A percentile compares a stretch with the other conserved stretches of the same genome.
Conservation (phyloP, 1,284 basidiomycete genomes). For the Exobasidium cylindrosporum region DNA sequence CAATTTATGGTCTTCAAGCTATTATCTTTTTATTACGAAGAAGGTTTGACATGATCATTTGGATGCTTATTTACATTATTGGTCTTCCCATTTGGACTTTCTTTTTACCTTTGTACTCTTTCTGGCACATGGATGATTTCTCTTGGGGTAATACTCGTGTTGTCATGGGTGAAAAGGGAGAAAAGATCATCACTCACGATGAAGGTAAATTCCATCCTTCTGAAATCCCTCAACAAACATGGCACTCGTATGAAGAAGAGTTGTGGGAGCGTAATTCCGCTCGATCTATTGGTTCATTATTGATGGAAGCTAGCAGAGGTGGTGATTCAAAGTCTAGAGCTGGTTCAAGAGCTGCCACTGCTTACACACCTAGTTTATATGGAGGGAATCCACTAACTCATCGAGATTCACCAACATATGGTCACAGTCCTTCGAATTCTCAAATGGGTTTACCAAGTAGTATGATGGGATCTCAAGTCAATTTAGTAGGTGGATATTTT, state of each 20-base stretch:
- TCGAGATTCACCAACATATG: slow-evolving; percentile 21
- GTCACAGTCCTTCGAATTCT: slow-evolving; percentile 37
- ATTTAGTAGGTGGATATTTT: slow-evolving; percentile 18
- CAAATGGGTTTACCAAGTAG: slow-evolving; percentile 25
- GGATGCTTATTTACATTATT: slow-evolving; percentile 60
- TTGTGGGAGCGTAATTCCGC: slow-evolving; percentile 58
- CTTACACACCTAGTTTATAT: slow-evolving; percentile 24
- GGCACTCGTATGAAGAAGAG: slow-evolving; percentile 94
- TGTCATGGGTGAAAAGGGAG: slow-evolving; percentile 88
- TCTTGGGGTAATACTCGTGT: slow-evolving; percentile 87
- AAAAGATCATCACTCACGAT: slow-evolving; percentile 80
- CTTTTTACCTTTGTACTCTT: slow-evolving; percentile 89
- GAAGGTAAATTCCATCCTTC: slow-evolving; percentile 94
- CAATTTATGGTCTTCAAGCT: slow-evolving; percentile 72
- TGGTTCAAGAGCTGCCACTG: slow-evolving; percentile 36
- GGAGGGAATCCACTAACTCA: slow-evolving; percentile 13
- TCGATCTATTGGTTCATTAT: slow-evolving; percentile 35
- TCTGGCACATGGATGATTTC: slow-evolving; percentile 99
- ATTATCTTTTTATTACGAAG: slow-evolving; percentile 55
- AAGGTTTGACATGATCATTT: slow-evolving; percentile 54
- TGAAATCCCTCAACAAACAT: slow-evolving; percentile 87
- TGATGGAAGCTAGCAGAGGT: slow-evolving; percentile 34
- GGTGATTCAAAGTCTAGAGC: slow-evolving; percentile 30
- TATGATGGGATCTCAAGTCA: slow-evolving; percentile 22
- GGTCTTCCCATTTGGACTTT: slow-evolving; percentile 91